These are phyloP conservation scores for Claviceps digitariae DNA, from an alignment of 2,329 filamentous ascomycete genomes.

Conservation along the genomic window DNA sequence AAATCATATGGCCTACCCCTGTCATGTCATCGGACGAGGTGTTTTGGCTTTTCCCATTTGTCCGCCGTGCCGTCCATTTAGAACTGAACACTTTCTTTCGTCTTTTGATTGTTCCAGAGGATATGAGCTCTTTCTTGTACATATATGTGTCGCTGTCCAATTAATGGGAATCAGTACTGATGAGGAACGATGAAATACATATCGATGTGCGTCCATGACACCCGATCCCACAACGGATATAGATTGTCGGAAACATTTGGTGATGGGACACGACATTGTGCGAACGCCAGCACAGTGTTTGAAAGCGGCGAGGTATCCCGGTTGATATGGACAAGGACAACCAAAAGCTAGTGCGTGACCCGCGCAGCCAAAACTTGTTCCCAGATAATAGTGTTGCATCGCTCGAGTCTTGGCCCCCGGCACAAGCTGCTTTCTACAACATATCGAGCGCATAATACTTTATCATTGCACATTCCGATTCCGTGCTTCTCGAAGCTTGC, in stretches of 20 bases:
- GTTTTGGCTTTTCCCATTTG: conserved; percentile 10
- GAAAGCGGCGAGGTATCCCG: not conserved
- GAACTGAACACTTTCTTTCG: conserved; percentile 7
- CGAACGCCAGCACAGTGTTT: not conserved
- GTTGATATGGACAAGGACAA: not conserved
- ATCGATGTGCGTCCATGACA: no score
- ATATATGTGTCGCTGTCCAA: not conserved
- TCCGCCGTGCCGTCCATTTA: not conserved
- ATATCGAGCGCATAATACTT: not conserved
- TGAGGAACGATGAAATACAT: not conserved
- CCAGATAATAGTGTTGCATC: not conserved
- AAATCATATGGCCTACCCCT: conserved; percentile 11
- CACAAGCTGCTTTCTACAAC: not conserved
- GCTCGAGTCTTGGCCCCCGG: not conserved
- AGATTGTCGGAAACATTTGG: not conserved
- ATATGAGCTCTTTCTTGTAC: no score
- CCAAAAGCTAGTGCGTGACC: not conserved
- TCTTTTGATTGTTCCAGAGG: not conserved
- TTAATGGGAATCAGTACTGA: not conserved
- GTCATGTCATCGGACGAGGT: conserved; percentile 9
- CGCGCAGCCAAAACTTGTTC: not conserved
- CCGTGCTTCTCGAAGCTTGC: no score
- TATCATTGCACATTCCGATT: not conserved
- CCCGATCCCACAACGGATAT: no score
- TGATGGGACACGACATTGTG: not conserved